Percentiles rank a stretch among this genome's conserved stretches.
Evolutionary conservation across 495 filamentous ascomycete genomes (phyloP).

Genomic region (Talaromyces ruber): DNA sequence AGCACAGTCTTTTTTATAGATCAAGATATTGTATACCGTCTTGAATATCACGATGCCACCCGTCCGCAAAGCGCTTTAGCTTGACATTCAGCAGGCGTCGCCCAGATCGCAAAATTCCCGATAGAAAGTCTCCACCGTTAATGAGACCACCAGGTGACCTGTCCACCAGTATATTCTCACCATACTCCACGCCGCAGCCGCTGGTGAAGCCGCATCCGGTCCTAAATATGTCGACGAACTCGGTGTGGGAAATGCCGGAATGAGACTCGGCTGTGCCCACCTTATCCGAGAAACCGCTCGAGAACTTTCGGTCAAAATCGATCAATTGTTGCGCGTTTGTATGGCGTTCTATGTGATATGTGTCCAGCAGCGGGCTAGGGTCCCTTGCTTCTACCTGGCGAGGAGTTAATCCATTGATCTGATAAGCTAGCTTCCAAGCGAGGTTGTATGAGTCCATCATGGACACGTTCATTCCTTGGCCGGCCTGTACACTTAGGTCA

Average conservation of each 20-base stretch:
- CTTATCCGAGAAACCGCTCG: no score
- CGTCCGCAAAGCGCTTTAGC: background rate
- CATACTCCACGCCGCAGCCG: slow-evolving; percentile 40
- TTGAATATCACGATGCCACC: background rate
- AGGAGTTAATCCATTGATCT: slow-evolving; percentile 14
- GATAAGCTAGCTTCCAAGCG: slow-evolving; percentile 56
- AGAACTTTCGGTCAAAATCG: slow-evolving; percentile 45
- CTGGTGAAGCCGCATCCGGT: slow-evolving; percentile 34
- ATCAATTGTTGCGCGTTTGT: slow-evolving; percentile 65
- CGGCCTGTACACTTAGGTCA: slow-evolving; percentile 33
- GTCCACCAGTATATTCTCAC: slow-evolving; percentile 27
- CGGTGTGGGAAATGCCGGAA: no score
- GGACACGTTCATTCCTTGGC: slow-evolving; percentile 67
- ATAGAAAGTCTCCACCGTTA: background rate
- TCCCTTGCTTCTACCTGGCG: slow-evolving; percentile 39
- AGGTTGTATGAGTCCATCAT: slow-evolving; percentile 62
- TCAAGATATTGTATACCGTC: background rate
- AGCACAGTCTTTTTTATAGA: no score
- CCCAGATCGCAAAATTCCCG: background rate
- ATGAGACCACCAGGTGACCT: slow-evolving; percentile 8
- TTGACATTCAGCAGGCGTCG: background rate
- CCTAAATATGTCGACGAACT: no score
- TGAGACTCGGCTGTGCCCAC: no score
- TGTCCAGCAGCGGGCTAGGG: slow-evolving; percentile 47
- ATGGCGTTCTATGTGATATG: slow-evolving; percentile 62